Percentiles rank a stretch among this genome's conserved stretches.
Evolutionary conservation across 2,329 filamentous ascomycete species (phyloP).

Genomic region (Paecilomyces variotii): DNA sequence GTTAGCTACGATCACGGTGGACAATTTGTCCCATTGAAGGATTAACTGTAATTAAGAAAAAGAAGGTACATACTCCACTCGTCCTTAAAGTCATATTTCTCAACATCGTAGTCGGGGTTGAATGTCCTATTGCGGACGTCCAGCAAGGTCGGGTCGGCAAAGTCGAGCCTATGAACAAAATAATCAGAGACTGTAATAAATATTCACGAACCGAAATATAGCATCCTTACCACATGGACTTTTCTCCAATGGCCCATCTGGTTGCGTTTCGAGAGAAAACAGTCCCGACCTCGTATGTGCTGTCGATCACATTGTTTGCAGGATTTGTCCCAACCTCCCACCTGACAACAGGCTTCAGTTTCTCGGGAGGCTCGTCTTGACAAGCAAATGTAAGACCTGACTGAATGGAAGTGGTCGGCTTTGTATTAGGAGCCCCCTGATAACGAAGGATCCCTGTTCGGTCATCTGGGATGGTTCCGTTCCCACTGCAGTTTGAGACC

Average conservation of each 20-base stretch:
- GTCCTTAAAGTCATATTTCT: conserved; percentile 8
- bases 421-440: neutral
- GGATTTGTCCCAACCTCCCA: conserved; percentile 14
- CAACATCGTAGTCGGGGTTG: conserved; percentile 13
- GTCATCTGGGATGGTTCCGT: neutral
- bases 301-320: conserved; percentile 10
- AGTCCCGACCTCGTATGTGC: conserved; percentile 14
- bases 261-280: conserved; percentile 3
- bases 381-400: conserved; percentile 9
- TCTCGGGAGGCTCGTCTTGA: conserved; percentile 16
- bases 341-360: conserved; percentile 16
- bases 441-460: conserved; percentile 2
- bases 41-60: neutral
- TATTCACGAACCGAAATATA: neutral
- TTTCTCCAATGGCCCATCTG: conserved; percentile 17
- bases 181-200: neutral
- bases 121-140: conserved; percentile 14
- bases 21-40: neutral
- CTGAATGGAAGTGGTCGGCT: neutral
- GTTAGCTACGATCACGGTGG: neutral
- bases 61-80: neutral
- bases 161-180: conserved; percentile 9
- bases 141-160: conserved; percentile 17
- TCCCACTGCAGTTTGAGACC: neutral
- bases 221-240: conserved; percentile 12